A percentile compares a stretch with the other conserved stretches of the same genome.
phyloP scores from a whole-genome alignment of 306 rosid genomes.

The Vigna unguiculata region DNA sequence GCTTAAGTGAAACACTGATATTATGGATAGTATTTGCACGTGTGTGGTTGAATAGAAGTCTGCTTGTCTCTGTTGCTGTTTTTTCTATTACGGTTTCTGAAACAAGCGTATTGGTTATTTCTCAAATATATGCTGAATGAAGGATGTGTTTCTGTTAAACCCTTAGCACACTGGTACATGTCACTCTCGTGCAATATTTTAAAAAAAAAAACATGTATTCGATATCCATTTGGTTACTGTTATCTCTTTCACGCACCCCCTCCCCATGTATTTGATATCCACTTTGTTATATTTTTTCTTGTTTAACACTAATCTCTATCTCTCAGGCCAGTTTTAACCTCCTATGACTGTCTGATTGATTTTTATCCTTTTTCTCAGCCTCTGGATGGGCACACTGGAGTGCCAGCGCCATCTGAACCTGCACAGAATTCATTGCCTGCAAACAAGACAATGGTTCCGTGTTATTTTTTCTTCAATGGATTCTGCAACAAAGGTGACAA shows the following conservation, averaged over 20 bases:
- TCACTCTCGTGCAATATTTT: conserved; percentile 4
- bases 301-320: conserved; percentile 12
- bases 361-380: conserved; percentile 62
- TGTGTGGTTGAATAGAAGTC: background rate
- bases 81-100: conserved; percentile 31
- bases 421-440: conserved; percentile 57
- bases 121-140: background rate
- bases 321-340: conserved; percentile 33
- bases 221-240: background rate
- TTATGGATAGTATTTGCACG: background rate
- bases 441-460: conserved; percentile 70
- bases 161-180: background rate
- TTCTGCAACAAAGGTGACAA: conserved; percentile 82
- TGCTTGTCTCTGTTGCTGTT: background rate
- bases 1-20: conserved; percentile 16
- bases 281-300: conserved; percentile 11
- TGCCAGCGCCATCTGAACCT: conserved; percentile 60
- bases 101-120: conserved; percentile 13
- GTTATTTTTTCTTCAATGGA: conserved; percentile 79
- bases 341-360: conserved; percentile 33
- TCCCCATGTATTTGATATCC: conserved; percentile 9
- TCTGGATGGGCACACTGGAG: conserved; percentile 69
- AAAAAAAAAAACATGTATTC: background rate
- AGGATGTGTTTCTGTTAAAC: background rate
- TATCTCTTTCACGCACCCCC: background rate